phyloP scores from a whole-genome alignment of 495 filamentous ascomycete species.

The Neurospora sp. region DNA sequence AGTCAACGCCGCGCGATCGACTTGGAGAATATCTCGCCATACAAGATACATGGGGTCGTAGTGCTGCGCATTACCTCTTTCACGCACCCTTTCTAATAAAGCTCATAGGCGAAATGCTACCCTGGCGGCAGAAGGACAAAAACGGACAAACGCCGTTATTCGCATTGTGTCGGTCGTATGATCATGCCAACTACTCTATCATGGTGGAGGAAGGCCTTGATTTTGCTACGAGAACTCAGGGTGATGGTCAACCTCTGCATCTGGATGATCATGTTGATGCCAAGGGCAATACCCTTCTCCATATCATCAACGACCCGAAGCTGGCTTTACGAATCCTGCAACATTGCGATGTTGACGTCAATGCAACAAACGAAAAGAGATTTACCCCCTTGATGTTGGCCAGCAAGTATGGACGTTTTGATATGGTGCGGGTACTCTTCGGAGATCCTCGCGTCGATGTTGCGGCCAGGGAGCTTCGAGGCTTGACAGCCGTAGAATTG shows the following conservation, averaged over 20 bases:
- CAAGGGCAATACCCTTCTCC: conserved; percentile 88
- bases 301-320: conserved; percentile 80
- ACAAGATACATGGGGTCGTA: conserved; percentile 78
- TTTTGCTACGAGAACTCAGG: conserved; percentile 63
- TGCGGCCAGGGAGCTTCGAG: conserved; percentile 72
- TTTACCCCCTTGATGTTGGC: conserved; percentile 97
- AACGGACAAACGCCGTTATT: conserved; percentile 96
- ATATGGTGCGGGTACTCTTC: conserved; percentile 83
- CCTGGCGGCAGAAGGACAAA: conserved; percentile 86
- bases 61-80: conserved; percentile 92
- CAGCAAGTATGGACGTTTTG: conserved; percentile 95
- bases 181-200: conserved; percentile 71
- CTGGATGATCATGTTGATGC: conserved; percentile 86
- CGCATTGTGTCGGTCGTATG: conserved; percentile 88
- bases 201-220: conserved; percentile 79
- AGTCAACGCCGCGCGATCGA: conserved; percentile 27
- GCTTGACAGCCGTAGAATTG: conserved; percentile 89
- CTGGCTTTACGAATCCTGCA: conserved; percentile 65
- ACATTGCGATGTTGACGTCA: conserved; percentile 84
- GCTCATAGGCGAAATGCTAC: conserved; percentile 62
- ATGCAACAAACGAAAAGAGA: conserved; percentile 89
- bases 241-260: conserved; percentile 68
- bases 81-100: conserved; percentile 72
- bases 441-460: conserved; percentile 79
- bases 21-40: conserved; percentile 56